Evolutionary conservation across 495 filamentous ascomycete species (phyloP), one percentile per base, ranked within the genome.

Genomic region (Hypoxylon fuscum): DNA sequence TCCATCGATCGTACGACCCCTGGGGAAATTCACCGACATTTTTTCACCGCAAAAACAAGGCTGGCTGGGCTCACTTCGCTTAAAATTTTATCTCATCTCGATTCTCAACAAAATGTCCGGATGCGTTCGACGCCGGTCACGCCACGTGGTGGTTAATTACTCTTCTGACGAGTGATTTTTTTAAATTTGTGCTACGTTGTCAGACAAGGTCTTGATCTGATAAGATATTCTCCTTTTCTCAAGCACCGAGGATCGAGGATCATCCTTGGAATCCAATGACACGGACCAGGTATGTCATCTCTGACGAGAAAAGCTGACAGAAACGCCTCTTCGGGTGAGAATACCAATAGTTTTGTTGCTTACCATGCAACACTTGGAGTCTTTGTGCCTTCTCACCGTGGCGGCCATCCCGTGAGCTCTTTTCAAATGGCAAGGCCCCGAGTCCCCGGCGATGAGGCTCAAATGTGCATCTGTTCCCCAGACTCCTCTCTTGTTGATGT

Each of bases 1-100:
- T 52, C 62, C 55, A 60, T 66, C 50, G n/a, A 66, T 66, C 62
- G 56, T 56, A 66, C 55, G 48, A 66, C 47, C 32, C 50, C 54
- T 27, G 1, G 11, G 17, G 7, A 27, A 14, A 1, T 42, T 66
- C 56, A 50, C 50, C 62, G 55, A 65, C 50, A 37, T 21, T 27
- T 45, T 59, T 37, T 53, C 62, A 58, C 55, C 49, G 49, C 23
- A 50, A 31, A n/a, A 31, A 45, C 32, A 23, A 59, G 55, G 55
- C 31, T 54, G 31, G 15, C 21, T 15, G n/a, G 17, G 22, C 22
- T 27, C 4, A 15, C 17, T 17, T 60, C 55, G 51, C 56, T 53
- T 60, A 55, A 53, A 51, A 60, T 32, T 50, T 45, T 35, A 37
- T 20, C 52, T 43, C 50, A 34, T 41, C 45, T 45, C 21, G 12